A percentile compares a stretch with the other conserved stretches of the same genome.
Evolutionary conservation across 2,329 filamentous ascomycete genomes (phyloP).

Genomic region (Alternaria atra): DNA sequence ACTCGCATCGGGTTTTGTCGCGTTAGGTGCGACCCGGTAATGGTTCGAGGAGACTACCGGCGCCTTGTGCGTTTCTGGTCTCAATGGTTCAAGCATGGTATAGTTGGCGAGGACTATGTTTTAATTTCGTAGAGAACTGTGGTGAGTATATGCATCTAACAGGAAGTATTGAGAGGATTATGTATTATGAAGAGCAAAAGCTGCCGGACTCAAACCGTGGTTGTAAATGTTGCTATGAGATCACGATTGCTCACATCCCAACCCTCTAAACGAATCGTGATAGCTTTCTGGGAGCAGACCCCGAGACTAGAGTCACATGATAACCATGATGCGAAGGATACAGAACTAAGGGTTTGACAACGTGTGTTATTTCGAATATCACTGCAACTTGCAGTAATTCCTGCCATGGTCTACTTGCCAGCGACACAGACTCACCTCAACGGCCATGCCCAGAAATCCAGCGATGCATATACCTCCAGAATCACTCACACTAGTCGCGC

Average conservation of each 20-base stretch:
- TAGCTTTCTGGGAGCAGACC: neutral
- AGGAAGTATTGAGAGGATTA: neutral
- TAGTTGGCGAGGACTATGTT: neutral
- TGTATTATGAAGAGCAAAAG: neutral
- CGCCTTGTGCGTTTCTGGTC: neutral
- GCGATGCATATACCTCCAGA: constrained; percentile 90
- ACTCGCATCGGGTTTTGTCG: neutral
- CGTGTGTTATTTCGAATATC: neutral
- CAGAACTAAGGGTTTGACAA: neutral
- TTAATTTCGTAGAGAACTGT: too few relatives aligned
- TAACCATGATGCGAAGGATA: neutral
- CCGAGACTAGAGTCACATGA: neutral
- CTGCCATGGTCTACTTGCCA: constrained; percentile 86
- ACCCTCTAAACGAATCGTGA: neutral
- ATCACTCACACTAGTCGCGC: constrained; percentile 91
- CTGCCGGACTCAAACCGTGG: neutral
- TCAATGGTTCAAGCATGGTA: neutral
- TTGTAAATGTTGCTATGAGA: neutral
- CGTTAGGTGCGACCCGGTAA: neutral
- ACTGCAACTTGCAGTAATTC: constrained; percentile 60
- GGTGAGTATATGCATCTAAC: neutral
- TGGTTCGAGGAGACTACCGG: neutral
- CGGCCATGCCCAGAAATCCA: constrained; percentile 80
- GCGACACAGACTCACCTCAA: constrained; percentile 83
- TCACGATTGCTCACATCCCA: neutral